Evolutionary conservation across 768 basidiomycete species (phyloP), one percentile per base, ranked within the genome.

Genomic region (Asterophora lycoperdoides): DNA sequence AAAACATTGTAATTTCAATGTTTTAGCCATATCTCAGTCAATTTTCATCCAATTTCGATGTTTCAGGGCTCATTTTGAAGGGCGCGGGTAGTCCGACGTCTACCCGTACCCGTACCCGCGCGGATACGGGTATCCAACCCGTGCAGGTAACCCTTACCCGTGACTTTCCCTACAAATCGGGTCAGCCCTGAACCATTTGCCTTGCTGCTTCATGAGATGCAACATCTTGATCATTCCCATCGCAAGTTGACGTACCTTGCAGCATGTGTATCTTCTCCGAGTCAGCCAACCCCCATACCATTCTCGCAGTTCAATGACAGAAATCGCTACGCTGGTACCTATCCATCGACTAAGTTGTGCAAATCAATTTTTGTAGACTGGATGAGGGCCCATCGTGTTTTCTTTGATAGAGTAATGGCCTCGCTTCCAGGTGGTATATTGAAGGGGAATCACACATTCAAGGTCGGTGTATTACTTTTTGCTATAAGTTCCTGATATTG

Each of bases 361-460:
- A 46, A 46, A 18, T 20, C 44, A 14, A 9, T 46, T 3, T 39
- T 29, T 38, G 45, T 46, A 13, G 36, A 46, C n/a, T 46, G 36
- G 36, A 46, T 46, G 23, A 20, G 36, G 29, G 44, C 35, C 10
- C 45, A 46, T 14, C 36, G 23, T 30, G 44, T 46, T 9, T 49
- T 36, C 9, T 14, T 42, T 15, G 41, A 49, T 14, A 2, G 19
- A 1, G 20, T 35, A 1, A 41, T 49, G 48, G 48, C 41, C 5
- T 49, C 19, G 0, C 34, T 42, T 19, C 41, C 41, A 5, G 41
- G 41, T 4, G 11, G n/a, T 2, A 49, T 49, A 3, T 26, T 49
- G 6, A 49, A 49, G 35, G 48, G 39, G 10, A 41, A 49, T 23
- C 33, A 42, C 9, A 41, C 48, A 36, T 49, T 49, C 6, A 49